Conservation (phyloP, 1,284 basidiomycete genomes). For the Flammula alnicola region DNA sequence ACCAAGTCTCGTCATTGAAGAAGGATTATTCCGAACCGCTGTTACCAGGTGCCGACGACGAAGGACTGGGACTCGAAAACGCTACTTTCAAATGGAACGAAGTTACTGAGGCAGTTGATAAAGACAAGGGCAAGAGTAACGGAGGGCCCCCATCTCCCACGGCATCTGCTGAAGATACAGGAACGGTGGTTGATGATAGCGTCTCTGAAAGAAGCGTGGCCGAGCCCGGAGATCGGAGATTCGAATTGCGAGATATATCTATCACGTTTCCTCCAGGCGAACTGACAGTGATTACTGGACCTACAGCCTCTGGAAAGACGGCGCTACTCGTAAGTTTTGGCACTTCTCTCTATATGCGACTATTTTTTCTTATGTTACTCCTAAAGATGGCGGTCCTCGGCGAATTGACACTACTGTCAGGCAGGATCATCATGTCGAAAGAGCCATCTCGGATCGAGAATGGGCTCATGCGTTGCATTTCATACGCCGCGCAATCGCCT, state of each 20-base stretch:
- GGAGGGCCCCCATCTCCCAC: conserved; percentile 14
- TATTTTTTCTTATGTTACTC: conserved; percentile 10
- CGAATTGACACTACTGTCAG: conserved; percentile 60
- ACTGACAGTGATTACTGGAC: conserved; percentile 68
- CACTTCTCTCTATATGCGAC: not conserved
- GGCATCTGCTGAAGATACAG: conserved; percentile 9
- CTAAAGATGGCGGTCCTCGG: conserved; percentile 67
- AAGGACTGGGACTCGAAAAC: conserved; percentile 64
- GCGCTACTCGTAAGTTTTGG: conserved; percentile 61
- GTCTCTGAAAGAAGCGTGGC: conserved; percentile 18
- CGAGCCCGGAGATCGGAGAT: conserved; percentile 46
- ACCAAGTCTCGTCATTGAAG: conserved; percentile 72
- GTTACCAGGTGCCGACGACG: conserved; percentile 33
- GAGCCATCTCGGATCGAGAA: conserved; percentile 57
- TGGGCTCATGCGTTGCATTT: conserved; percentile 74
- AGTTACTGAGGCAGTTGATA: conserved; percentile 43
- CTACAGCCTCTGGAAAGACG: conserved; percentile 84
- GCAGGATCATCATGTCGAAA: conserved; percentile 67
- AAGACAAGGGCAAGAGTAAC: conserved; percentile 25
- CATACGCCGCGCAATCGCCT: conserved; percentile 84
- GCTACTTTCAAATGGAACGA: conserved; percentile 78
- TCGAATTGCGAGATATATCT: conserved; percentile 69
- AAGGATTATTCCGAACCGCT: conserved; percentile 28
- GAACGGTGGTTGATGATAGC: conserved; percentile 15
- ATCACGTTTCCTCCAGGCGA: conserved; percentile 74